Evolutionary conservation across 2,329 filamentous ascomycete genomes (phyloP).

Genomic region (Cryphonectria parasitica): DNA sequence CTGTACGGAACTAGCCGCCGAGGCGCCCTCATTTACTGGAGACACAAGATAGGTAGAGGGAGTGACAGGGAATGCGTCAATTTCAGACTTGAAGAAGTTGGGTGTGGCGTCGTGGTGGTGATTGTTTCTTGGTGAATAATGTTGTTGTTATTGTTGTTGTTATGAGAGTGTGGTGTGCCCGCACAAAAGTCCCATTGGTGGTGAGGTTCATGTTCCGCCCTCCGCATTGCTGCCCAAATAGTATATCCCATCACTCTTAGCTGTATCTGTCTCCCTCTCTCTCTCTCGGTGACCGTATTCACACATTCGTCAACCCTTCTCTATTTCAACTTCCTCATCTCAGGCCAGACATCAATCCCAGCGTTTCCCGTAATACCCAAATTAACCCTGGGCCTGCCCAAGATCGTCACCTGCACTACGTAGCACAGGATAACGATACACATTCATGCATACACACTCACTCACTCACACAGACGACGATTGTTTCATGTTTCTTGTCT

Average conservation of each 20-base stretch:
- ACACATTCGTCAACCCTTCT: neutral
- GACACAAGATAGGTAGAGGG: neutral
- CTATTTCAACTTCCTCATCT: neutral
- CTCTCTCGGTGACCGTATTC: neutral
- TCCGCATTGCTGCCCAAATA: constrained; percentile 3
- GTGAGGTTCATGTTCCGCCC: neutral
- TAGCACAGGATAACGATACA: neutral
- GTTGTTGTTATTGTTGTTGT: too few relatives aligned
- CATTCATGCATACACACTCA: neutral
- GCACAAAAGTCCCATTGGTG: neutral
- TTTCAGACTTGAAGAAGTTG: neutral
- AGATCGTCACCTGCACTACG: neutral
- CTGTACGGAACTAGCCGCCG: neutral
- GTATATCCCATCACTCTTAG: constrained; percentile 7
- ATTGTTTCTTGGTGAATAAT: too few relatives aligned
- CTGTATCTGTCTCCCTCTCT: neutral
- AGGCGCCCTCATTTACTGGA: neutral
- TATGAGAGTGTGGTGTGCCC: too few relatives aligned
- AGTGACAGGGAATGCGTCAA: neutral
- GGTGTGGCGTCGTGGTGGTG: neutral
- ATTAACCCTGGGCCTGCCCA: neutral
- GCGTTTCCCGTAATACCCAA: neutral
- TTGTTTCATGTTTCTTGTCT: neutral
- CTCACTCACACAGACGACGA: neutral
- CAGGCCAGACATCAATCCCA: constrained; percentile 1